Evolutionary conservation across 163 green algal species (phyloP).

Genomic region (Chlamydomonas reinhardtii): DNA sequence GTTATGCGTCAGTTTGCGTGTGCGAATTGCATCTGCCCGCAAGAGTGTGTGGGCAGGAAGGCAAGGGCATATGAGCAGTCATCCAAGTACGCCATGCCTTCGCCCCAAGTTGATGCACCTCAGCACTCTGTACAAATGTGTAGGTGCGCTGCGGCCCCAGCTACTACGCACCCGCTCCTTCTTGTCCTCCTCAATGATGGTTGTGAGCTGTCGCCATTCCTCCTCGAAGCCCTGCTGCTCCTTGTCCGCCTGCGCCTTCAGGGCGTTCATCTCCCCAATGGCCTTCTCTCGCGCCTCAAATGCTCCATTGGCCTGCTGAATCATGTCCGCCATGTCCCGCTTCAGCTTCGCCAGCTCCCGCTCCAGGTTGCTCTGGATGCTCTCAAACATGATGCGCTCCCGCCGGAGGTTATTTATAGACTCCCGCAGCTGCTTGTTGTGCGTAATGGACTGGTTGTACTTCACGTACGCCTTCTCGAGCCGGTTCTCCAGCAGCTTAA

Average conservation of each 20-base stretch:
- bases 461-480: slow-evolving; percentile 89
- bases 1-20: no score
- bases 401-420: slow-evolving; percentile 90
- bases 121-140: no score
- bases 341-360: slow-evolving; percentile 83
- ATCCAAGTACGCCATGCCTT: no score
- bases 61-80: no score
- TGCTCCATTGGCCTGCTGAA: slow-evolving; percentile 63
- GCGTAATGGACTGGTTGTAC: slow-evolving; percentile 82
- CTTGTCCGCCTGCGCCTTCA: slow-evolving; percentile 86
- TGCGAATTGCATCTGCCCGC: no score
- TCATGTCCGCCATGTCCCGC: slow-evolving; percentile 86
- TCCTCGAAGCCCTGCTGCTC: slow-evolving; percentile 86
- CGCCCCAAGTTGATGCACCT: no score
- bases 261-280: slow-evolving; percentile 80
- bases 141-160: no score
- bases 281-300: slow-evolving; percentile 86
- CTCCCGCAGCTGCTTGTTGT: slow-evolving; percentile 86
- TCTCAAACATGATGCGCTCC: slow-evolving; percentile 90
- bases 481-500: slow-evolving; percentile 90
- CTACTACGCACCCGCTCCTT: slow-evolving; percentile 56
- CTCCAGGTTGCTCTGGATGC: slow-evolving; percentile 84
- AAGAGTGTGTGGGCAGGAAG: no score
- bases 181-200: slow-evolving; percentile 90
- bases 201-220: slow-evolving; percentile 87